phyloP scores from a whole-genome alignment of 2,329 filamentous ascomycete genomes.

The Aspergillus amoenus region DNA sequence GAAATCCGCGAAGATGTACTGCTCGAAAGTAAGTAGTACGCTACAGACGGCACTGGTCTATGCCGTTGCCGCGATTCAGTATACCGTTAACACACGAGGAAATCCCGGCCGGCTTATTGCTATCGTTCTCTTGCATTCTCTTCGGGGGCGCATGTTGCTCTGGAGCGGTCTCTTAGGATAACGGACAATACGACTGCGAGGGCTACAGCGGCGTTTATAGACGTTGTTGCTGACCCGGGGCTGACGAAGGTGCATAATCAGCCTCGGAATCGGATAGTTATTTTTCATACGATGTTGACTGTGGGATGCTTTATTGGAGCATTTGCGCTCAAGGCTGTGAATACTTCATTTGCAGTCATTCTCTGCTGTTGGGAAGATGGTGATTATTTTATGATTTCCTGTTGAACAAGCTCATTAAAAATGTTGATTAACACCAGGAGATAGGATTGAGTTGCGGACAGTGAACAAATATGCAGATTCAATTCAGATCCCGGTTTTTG shows the following conservation, averaged over 20 bases:
- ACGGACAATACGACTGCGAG: slow-evolving; percentile 65
- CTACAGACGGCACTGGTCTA: slow-evolving; percentile 58
- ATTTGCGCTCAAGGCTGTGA: neutral
- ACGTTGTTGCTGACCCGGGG: slow-evolving; percentile 55
- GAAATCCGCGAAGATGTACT: slow-evolving; percentile 23
- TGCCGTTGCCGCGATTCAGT: slow-evolving; percentile 17
- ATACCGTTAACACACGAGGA: neutral
- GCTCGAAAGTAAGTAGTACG: slow-evolving; percentile 48
- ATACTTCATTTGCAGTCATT: too few relatives aligned
- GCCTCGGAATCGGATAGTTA: neutral
- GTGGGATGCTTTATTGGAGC: neutral
- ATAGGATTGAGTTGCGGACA: too few relatives aligned
- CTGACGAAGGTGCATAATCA: neutral
- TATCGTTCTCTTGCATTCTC: slow-evolving; percentile 53
- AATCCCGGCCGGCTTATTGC: slow-evolving; percentile 34
- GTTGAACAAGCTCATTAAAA: too few relatives aligned
- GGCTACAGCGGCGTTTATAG: slow-evolving; percentile 64
- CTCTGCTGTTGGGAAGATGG: too few relatives aligned
- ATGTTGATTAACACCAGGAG: too few relatives aligned
- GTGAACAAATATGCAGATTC: too few relatives aligned
- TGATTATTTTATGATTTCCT: too few relatives aligned
- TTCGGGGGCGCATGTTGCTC: slow-evolving; percentile 60
- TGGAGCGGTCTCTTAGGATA: slow-evolving; percentile 55
- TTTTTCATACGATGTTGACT: neutral
- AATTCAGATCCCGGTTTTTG: too few relatives aligned